Percentiles rank a stretch among this genome's conserved stretches.
Conservation (phyloP, 495 filamentous ascomycete species). For the Hypoxylon lienhwacheense region DNA sequence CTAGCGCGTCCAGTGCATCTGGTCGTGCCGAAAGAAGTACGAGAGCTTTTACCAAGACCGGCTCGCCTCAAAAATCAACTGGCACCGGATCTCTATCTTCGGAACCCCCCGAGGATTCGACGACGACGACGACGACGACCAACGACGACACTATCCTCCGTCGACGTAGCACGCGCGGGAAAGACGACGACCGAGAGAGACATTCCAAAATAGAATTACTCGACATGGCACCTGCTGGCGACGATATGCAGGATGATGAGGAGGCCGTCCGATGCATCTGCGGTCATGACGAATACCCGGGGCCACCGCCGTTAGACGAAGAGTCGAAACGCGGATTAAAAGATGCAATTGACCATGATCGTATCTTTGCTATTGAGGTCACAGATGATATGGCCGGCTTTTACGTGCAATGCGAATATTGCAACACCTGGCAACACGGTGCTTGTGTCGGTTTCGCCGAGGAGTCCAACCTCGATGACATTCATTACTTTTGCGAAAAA, state of each 20-base stretch:
- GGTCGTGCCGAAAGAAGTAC: constrained; percentile 69
- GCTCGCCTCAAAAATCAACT: constrained; percentile 71
- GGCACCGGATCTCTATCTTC: constrained; percentile 73
- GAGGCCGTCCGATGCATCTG: constrained; percentile 94
- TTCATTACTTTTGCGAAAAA: constrained; percentile 94
- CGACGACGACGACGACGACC: constrained; percentile 11
- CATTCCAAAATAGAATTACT: constrained; percentile 51
- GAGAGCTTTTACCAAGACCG: constrained; percentile 68
- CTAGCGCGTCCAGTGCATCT: constrained; percentile 67
- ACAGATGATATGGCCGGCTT: constrained; percentile 88
- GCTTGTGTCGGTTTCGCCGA: constrained; percentile 97
- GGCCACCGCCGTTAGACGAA: constrained; percentile 71
- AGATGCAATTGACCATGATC: constrained; percentile 53
- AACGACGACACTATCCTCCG: constrained; percentile 52
- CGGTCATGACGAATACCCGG: constrained; percentile 91
- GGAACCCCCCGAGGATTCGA: constrained; percentile 72
- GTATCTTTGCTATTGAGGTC: constrained; percentile 65
- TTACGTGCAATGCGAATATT: constrained; percentile 97
- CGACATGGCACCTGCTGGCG: constrained; percentile 56
- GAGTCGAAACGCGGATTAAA: constrained; percentile 55
- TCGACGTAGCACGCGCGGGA: constrained; percentile 62
- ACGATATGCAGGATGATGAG: constrained; percentile 81
- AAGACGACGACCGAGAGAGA: constrained; percentile 50
- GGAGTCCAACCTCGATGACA: constrained; percentile 75
- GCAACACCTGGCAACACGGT: constrained; percentile 99